phyloP scores from a whole-genome alignment of 2,329 filamentous ascomycete genomes.

The Colletotrichum euphorbiae region DNA sequence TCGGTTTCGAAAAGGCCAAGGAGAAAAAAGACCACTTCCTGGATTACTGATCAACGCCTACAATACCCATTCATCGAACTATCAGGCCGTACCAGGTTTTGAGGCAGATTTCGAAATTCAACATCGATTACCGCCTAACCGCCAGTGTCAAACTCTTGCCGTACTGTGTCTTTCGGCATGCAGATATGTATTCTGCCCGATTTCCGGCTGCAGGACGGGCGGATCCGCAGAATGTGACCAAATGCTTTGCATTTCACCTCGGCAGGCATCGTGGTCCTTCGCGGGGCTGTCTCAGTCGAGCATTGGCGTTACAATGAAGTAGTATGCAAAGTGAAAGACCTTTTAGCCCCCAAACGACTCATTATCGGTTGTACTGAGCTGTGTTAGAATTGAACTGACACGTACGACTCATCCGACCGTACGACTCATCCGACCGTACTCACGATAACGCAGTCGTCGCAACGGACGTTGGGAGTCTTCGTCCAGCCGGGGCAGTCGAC shows the following conservation, averaged over 20 bases:
- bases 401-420: not conserved
- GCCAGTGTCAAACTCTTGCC: not conserved
- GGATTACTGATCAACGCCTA: slow-evolving; percentile 15
- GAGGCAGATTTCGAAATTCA: not conserved
- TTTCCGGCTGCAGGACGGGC: not conserved
- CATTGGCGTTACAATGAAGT: not conserved
- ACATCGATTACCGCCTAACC: not conserved
- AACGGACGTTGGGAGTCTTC: slow-evolving; percentile 26
- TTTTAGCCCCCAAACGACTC: not conserved
- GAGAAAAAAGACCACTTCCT: not conserved
- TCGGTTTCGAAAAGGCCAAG: no score
- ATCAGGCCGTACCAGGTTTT: not conserved
- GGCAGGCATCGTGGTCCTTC: not conserved
- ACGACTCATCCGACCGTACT: not conserved
- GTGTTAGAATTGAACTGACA: not conserved
- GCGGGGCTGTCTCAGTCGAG: not conserved
- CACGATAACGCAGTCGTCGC: slow-evolving; percentile 36
- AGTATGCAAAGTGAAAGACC: not conserved
- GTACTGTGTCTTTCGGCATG: not conserved
- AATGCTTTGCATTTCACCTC: not conserved
- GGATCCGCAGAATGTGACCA: not conserved
- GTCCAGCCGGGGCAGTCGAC: slow-evolving; percentile 37
- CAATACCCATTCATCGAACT: not conserved
- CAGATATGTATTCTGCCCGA: not conserved
- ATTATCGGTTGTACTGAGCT: slow-evolving; percentile 33